Evolutionary conservation across 345 rosid species (phyloP), one percentile per base, ranked within the genome.

Genomic region (Gossypium anomalum): DNA sequence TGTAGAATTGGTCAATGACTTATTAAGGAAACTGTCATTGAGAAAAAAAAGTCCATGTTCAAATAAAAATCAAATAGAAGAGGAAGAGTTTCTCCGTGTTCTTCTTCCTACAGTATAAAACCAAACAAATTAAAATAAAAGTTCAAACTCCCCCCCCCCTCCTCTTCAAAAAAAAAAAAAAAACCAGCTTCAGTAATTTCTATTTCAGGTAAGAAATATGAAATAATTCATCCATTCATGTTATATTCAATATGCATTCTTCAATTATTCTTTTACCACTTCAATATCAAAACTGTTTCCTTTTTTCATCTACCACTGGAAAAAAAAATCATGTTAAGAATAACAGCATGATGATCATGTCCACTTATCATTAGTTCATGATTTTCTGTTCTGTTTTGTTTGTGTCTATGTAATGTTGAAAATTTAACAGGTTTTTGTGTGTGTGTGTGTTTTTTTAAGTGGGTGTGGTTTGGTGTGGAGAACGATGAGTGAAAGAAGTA

Each of bases 401-500:
- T 34, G 41, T 38, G 47, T 9, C 2, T 4, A 13, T 15, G 25
- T 5, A 52, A 52, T 9, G 49, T 5, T 53, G 3, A 12, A n/a
- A 55, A 16, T 8, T n/a, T 43, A n/a, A 53, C 38, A 55, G 34
- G 52, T 0, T 55, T 34, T 11, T 2, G 2, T 15, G 22, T 12
- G 38, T 1, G 7, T 15, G 22, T 12, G 38, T 34, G 34, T 10
- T 17, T 16, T 34, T 9, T 9, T 5, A 34, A 34, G 14, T 20
- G 61, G 4, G 48, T 45, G 41, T 44, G 14, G 22, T 41, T 45
- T 67, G 71, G 71, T 52, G 56, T 38, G 29, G 51, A 71, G 69
- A 10, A 67, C 3, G 70, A 85, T 79, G 83, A 74, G 75, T 71
- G 81, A 69, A 49, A 70, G 44, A 72, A 65, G 15, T 16, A 58